Evolutionary conservation across 108 stramenopile genomes (phyloP), one percentile per base, ranked within the genome.

Genomic region (Licmophora abbreviata): DNA sequence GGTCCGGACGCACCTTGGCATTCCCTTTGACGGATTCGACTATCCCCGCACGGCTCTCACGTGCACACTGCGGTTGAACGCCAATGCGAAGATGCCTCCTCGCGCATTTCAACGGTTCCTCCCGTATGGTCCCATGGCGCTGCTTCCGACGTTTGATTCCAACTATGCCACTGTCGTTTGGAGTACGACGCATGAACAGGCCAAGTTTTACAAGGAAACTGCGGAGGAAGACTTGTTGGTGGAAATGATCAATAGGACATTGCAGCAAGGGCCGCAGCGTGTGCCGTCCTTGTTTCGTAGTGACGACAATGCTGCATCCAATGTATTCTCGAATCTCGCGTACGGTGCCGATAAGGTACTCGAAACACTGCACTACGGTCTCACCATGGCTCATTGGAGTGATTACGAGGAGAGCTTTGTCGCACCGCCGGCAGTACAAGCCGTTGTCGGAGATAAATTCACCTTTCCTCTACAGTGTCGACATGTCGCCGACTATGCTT

Each of bases 21-120:
- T 65, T 34, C 28, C 62, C 22, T 32, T 45, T 33, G 46, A 38
- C 12, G 61, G 57, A 21, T 67, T 69, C 32, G 71, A 77, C 8
- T 90, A 90, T 47, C 77, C 76, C 21, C 74, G 76, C 42, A 60
- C 51, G 34, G 84, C 88, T 2, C 61, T 90, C 27, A 90, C 84
- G 22, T 90, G 83, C 56, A 82, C 84, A 12, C 84, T 90, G 6
- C 56, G 76, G 59, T 44, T 90, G 23, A 61, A 73, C 32, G 36
- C 35, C 2, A 62, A 63, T 17, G 36, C 18, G n/a, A 28, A 71
- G 3, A 59, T 80, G 59, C 55, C 50, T 23, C 33, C 41, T 21
- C 68, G 81, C 8, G 84, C 88, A 27, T 90, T 74, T 73, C 88
- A 90, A 56, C 63, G 88, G 53, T 90, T 81, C 43, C 53, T 83